phyloP scores from a whole-genome alignment of 345 rosid genomes.

The Moringa oleifera region DNA sequence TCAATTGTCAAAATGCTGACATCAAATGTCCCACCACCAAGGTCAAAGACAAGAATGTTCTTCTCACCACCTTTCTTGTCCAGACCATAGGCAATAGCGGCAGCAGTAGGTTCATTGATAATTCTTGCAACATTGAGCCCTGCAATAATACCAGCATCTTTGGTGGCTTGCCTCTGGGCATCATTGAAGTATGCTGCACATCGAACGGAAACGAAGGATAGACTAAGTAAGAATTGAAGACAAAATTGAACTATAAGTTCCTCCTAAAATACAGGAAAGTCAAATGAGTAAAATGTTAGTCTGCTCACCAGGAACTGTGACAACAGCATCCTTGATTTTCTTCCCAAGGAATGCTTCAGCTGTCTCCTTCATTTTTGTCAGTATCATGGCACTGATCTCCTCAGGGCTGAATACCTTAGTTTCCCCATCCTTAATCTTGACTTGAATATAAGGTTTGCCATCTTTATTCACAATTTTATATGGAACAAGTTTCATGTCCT shows the following conservation, averaged over 20 bases:
- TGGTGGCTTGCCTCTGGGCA: constrained; percentile 98
- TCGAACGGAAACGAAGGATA: background rate
- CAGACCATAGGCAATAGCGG: constrained; percentile 95
- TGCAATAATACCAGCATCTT: constrained; percentile 94
- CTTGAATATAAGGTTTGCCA: constrained; percentile 93
- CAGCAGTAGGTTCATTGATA: constrained; percentile 97
- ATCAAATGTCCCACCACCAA: constrained; percentile 98
- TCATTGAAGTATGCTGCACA: constrained; percentile 93
- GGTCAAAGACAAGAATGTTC: constrained; percentile 97
- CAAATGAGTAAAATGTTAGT: background rate
- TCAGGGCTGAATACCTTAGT: constrained; percentile 95
- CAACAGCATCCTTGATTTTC: constrained; percentile 97
- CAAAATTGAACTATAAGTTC: background rate
- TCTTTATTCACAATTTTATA: constrained; percentile 90
- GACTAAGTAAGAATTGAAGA: constrained; percentile 1
- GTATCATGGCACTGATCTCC: constrained; percentile 89
- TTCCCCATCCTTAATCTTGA: constrained; percentile 86
- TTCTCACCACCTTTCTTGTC: constrained; percentile 98
- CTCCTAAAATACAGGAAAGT: too few species aligned
- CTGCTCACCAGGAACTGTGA: constrained; percentile 92
- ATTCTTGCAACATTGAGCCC: constrained; percentile 96
- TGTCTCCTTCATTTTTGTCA: constrained; percentile 96
- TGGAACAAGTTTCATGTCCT: constrained; percentile 86
- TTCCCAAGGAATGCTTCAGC: constrained; percentile 98
- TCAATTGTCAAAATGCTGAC: constrained; percentile 94